Evolutionary conservation across 495 filamentous ascomycete genomes (phyloP), one percentile per base, ranked within the genome.

Genomic region (Daldinia decipiens): DNA sequence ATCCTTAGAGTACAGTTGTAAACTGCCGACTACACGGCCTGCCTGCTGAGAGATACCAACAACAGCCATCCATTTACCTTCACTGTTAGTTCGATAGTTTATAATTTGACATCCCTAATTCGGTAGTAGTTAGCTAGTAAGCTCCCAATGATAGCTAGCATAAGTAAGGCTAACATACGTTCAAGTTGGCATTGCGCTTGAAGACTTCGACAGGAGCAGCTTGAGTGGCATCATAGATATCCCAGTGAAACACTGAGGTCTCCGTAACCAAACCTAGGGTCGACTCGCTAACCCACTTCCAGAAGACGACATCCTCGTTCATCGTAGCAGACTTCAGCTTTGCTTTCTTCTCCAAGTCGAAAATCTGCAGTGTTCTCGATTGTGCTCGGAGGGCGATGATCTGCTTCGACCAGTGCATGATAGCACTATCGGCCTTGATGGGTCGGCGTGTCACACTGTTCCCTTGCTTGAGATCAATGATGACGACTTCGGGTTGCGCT

Each of bases 351-450:
- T 86, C 87, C 58, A 99, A 86, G 80, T 99, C 94, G 82, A 99
- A 99, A 74, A 99, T 97, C 83, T 99, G 95, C 40, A 99, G 88
- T 64, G 96, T 98, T 65, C 94, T 88, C 55, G 87, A 87, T 76
- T 96, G 92, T 34, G 95, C 96, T 80, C 94, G 95, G 65, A 99
- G 87, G 50, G 96, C 95, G 77, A 99, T 98, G 80, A 98, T 94
- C 79, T 95, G 93, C 77, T 90, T 90, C 72, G 84, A 88, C 93
- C 94, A 97, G 87, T 99, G 95, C 95, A 99, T 98, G 78, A 99
- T 98, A 67, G 95, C 96, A 88, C 94, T 97, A 84, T 99, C 95
- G 72, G 95, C 96, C 83, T 98, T 98, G 85, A 99, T 99, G 8
- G 94, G 93, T 71, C 95, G 88, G 70, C 92, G 90, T 65, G 94